Conservation (phyloP, 169 alveolate genomes). For the Plasmodium billcollinsi region DNA sequence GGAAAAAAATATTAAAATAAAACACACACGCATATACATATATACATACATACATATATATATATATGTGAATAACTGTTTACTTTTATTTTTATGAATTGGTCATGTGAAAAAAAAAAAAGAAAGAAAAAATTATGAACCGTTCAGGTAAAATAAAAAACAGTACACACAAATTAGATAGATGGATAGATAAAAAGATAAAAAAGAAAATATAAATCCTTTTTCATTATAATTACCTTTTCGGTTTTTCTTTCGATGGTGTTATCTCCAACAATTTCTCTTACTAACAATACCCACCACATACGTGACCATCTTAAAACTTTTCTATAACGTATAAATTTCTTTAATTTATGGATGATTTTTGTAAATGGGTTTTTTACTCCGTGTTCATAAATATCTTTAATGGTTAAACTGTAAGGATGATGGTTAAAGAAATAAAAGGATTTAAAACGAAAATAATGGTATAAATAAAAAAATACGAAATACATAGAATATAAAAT, state of each 20-base stretch:
- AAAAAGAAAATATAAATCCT: neutral
- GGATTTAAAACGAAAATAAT: neutral
- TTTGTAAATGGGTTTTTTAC: conserved; percentile 53
- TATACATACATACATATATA: neutral
- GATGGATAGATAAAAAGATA: neutral
- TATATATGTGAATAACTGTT: neutral
- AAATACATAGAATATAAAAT: neutral
- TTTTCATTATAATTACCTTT: conserved; percentile 3
- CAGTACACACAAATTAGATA: neutral
- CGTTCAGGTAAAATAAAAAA: neutral
- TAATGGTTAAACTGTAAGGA: conserved; percentile 37
- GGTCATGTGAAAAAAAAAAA: conserved; percentile 10
- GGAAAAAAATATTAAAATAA: conserved; percentile 21
- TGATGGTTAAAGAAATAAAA: neutral
- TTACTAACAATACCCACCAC: conserved; percentile 71
- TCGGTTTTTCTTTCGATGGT: conserved; percentile 53
- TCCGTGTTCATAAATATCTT: conserved; percentile 70
- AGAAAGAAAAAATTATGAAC: conserved; percentile 1
- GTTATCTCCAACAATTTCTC: conserved; percentile 77
- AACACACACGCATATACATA: neutral
- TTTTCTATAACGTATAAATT: conserved; percentile 69
- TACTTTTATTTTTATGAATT: neutral
- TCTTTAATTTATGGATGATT: conserved; percentile 24
- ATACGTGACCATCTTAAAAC: conserved; percentile 77
- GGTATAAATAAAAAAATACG: neutral